Percentiles rank a stretch among this genome's conserved stretches.
These are phyloP conservation scores for Magnaporthales sp. DNA, from an alignment of 2,329 filamentous ascomycete genomes.

Conservation along the genomic window DNA sequence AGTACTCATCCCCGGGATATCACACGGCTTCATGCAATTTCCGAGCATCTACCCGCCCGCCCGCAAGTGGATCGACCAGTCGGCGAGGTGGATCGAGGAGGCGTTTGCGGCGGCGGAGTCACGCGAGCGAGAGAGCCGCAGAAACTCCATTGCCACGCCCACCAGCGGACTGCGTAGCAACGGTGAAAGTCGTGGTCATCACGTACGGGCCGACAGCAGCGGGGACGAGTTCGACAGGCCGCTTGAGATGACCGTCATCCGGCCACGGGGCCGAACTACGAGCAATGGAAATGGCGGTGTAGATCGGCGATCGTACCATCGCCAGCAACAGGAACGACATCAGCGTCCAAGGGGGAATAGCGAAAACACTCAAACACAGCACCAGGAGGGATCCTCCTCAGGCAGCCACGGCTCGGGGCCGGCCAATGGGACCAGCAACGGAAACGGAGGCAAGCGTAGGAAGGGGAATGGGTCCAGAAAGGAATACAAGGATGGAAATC, in stretches of 20 bases:
- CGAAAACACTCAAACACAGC: not conserved
- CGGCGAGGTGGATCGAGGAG: constrained; percentile 73
- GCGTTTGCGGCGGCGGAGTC: constrained; percentile 52
- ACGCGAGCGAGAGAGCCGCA: constrained; percentile 22
- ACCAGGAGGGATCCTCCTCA: constrained; percentile 1
- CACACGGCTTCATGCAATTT: constrained; percentile 91
- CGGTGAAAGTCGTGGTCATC: constrained; percentile 29
- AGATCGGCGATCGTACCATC: not conserved
- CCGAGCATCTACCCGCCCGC: constrained; percentile 80
- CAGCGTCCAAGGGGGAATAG: constrained; percentile 13
- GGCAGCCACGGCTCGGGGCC: not conserved
- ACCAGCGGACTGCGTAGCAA: constrained; percentile 11
- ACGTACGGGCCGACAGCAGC: constrained; percentile 49
- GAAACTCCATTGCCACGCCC: not conserved
- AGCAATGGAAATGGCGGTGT: not conserved
- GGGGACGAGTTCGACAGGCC: constrained; percentile 68
- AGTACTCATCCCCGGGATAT: constrained; percentile 76
- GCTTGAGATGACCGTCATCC: constrained; percentile 71
- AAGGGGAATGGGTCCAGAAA: constrained; percentile 24
- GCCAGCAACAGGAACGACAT: constrained; percentile 9
- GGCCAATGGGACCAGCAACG: constrained; percentile 4
- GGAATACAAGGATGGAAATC: constrained; percentile 19
- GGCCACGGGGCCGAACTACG: constrained; percentile 26
- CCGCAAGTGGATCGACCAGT: constrained; percentile 77
- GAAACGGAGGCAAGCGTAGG: constrained; percentile 14